A percentile compares a stretch with the other conserved stretches of the same genome.
phyloP scores from a whole-genome alignment of 441 rosid genomes.

The Macaranga tanarius region DNA sequence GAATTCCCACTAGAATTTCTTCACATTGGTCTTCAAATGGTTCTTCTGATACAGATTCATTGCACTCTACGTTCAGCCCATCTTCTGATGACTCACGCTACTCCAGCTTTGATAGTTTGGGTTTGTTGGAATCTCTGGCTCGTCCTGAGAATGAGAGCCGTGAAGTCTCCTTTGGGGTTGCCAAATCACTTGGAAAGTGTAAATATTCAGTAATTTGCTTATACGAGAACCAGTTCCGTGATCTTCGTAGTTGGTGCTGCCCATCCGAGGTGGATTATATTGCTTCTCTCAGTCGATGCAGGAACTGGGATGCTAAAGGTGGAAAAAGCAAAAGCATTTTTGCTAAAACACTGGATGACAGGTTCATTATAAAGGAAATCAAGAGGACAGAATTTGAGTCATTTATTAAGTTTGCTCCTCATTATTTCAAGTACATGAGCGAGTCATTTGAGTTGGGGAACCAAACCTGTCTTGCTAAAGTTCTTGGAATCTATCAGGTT shows the following conservation, averaged over 20 bases:
- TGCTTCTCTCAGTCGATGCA: conserved; percentile 86
- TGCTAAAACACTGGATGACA: conserved; percentile 83
- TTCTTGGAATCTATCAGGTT: conserved; percentile 97
- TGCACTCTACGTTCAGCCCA: conserved; percentile 35
- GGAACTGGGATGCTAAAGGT: conserved; percentile 95
- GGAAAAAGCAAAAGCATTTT: conserved; percentile 92
- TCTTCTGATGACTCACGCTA: conserved; percentile 58
- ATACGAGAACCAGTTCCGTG: conserved; percentile 74
- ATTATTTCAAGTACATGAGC: conserved; percentile 82
- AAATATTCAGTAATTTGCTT: conserved; percentile 77
- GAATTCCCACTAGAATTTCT: conserved; percentile 43
- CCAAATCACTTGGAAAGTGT: conserved; percentile 65
- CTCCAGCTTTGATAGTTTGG: conserved; percentile 78
- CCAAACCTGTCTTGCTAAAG: conserved; percentile 96
- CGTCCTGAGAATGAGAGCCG: conserved; percentile 49
- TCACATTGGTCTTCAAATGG: conserved; percentile 56
- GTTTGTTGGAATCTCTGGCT: conserved; percentile 59
- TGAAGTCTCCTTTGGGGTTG: conserved; percentile 67
- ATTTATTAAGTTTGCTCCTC: conserved; percentile 76
- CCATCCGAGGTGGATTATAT: conserved; percentile 80
- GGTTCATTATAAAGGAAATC: conserved; percentile 93
- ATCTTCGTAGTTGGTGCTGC: conserved; percentile 66
- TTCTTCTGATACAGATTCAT: conserved; percentile 57
- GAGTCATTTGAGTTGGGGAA: conserved; percentile 69
- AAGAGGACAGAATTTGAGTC: conserved; percentile 92